These are phyloP conservation scores for Tilletia caries DNA, from an alignment of 1,284 basidiomycete genomes.

Conservation along the genomic window DNA sequence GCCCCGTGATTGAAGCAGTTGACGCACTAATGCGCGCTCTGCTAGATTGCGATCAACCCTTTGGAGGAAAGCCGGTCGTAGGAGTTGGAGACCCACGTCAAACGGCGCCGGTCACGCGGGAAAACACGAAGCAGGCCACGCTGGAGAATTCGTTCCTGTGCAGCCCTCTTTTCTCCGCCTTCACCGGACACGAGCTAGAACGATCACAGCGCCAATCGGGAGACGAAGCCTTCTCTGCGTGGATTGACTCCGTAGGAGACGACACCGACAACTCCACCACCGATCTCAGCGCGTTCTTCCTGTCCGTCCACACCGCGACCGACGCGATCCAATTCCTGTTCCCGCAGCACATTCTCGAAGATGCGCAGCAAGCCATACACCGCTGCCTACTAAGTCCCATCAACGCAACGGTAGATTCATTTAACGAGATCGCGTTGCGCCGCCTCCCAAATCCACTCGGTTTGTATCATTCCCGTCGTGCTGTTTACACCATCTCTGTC, in stretches of 20 bases:
- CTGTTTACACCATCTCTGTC: too few species aligned
- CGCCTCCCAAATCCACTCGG: too few species aligned
- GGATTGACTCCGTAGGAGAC: background rate
- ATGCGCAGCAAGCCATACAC: background rate
- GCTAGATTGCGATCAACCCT: background rate
- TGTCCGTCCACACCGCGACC: background rate
- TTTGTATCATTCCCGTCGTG: too few species aligned
- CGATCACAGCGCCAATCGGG: background rate
- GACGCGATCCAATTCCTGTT: background rate
- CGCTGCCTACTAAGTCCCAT: background rate
- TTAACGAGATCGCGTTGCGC: background rate
- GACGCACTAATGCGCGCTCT: background rate
- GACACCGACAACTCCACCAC: background rate
- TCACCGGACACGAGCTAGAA: background rate
- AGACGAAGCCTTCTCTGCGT: background rate
- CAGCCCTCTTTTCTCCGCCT: background rate
- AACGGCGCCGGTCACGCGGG: background rate
- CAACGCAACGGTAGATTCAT: background rate
- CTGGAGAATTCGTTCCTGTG: background rate
- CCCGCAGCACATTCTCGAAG: background rate
- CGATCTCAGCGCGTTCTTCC: background rate
- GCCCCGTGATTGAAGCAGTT: background rate
- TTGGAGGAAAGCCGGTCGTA: background rate
- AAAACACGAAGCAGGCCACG: background rate
- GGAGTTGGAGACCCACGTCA: background rate